Percentiles rank a stretch among this genome's conserved stretches.
phyloP scores from a whole-genome alignment of 305 asterid species.

The Vinca major region DNA sequence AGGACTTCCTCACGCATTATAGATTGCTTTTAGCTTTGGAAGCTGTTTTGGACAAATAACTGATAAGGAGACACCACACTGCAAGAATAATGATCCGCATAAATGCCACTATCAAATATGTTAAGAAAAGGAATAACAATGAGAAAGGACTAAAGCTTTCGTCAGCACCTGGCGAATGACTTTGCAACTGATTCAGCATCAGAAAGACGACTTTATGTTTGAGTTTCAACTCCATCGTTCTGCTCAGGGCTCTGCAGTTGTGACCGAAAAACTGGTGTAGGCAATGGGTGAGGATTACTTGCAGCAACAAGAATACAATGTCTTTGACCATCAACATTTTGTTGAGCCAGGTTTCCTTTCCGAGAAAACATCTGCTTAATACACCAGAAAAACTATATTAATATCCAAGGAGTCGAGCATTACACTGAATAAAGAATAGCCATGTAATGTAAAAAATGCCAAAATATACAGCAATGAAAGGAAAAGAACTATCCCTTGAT shows the following conservation, averaged over 20 bases:
- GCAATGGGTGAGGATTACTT: slow-evolving; percentile 85
- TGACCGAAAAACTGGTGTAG: slow-evolving; percentile 73
- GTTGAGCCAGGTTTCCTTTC: slow-evolving; percentile 54
- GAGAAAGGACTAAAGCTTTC: slow-evolving; percentile 5
- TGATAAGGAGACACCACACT: slow-evolving; percentile 82
- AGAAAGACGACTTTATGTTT: slow-evolving; percentile 51
- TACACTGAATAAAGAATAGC: not conserved
- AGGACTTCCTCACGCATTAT: slow-evolving; percentile 48
- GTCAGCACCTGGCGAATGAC: slow-evolving; percentile 67
- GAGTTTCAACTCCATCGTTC: slow-evolving; percentile 43
- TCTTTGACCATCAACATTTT: slow-evolving; percentile 58
- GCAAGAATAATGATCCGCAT: slow-evolving; percentile 25
- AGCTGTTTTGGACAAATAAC: slow-evolving; percentile 91
- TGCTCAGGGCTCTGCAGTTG: slow-evolving; percentile 50
- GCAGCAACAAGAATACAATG: slow-evolving; percentile 93
- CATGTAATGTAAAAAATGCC: not conserved
- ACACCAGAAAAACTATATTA: slow-evolving; percentile 16
- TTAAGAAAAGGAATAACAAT: slow-evolving; percentile 9
- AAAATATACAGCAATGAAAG: not conserved
- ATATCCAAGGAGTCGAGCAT: not conserved
- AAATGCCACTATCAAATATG: slow-evolving; percentile 8
- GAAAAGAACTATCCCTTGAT: not conserved
- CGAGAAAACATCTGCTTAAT: slow-evolving; percentile 58
- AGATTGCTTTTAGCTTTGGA: slow-evolving; percentile 71
- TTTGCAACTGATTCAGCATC: slow-evolving; percentile 88